Conservation (phyloP, 73 alveolate genomes). For the Blepharisma stoltei region DNA sequence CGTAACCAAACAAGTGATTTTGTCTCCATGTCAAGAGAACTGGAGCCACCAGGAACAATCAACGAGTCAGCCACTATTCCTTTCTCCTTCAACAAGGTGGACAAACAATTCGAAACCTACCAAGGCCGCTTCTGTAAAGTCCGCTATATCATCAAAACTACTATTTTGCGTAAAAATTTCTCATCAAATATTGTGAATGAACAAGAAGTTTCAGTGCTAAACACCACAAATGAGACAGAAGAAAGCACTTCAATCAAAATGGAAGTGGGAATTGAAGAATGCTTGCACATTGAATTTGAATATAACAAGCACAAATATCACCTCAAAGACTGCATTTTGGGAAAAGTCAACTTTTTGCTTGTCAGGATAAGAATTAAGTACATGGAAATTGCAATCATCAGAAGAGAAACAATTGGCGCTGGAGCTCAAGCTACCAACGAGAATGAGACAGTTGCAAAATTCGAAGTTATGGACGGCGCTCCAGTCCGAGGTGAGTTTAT, state of each 20-base stretch:
- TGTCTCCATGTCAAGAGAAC: slow-evolving; percentile 57
- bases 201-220: slow-evolving; percentile 78
- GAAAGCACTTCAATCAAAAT: slow-evolving; percentile 68
- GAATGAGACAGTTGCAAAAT: slow-evolving; percentile 71
- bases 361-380: slow-evolving; percentile 97
- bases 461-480: slow-evolving; percentile 99
- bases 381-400: slow-evolving; percentile 96
- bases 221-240: slow-evolving; percentile 59
- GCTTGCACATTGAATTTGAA: slow-evolving; percentile 99
- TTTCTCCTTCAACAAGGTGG: slow-evolving; percentile 72
- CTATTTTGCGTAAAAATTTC: not conserved
- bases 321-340: slow-evolving; percentile 91
- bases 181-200: slow-evolving; percentile 63
- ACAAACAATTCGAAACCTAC: slow-evolving; percentile 83
- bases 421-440: slow-evolving; percentile 69
- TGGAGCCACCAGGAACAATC: slow-evolving; percentile 80
- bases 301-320: slow-evolving; percentile 91
- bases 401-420: slow-evolving; percentile 81
- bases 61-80: slow-evolving; percentile 51
- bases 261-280: slow-evolving; percentile 97
- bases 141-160: not conserved
- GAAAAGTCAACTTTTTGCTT: slow-evolving; percentile 91
- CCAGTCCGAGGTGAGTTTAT: slow-evolving; percentile 97
- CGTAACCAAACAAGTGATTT: slow-evolving; percentile 58
- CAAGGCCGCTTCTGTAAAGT: slow-evolving; percentile 50